Evolutionary conservation across 139 green algal genomes (phyloP).

Genomic region (Chlamydomonas sphaeroides): DNA sequence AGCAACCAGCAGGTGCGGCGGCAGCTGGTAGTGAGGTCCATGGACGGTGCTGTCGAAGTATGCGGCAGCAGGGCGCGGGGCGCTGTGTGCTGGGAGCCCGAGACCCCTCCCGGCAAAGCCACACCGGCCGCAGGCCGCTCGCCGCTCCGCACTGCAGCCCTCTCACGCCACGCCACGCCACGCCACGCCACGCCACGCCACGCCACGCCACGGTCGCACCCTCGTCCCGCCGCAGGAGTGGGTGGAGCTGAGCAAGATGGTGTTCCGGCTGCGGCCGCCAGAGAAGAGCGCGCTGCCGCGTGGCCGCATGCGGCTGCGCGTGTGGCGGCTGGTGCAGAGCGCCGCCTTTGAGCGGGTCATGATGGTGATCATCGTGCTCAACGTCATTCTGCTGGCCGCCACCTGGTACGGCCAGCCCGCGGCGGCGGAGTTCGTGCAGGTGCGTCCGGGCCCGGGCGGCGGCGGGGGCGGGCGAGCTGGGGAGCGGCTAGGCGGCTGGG

Average conservation of each 20-base stretch:
- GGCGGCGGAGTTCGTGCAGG: not conserved
- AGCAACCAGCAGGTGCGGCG: constrained; percentile 69
- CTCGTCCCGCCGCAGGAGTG: constrained; percentile 29
- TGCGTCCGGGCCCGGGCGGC: not conserved
- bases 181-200: no score
- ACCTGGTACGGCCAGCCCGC: constrained; percentile 55
- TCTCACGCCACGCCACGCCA: no score
- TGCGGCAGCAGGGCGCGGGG: no score
- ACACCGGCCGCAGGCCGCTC: no score
- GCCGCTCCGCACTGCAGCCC: no score
- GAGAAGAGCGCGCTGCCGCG: constrained; percentile 59
- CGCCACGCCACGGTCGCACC: no score
- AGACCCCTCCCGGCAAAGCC: no score
- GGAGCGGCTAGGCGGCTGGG: no score
- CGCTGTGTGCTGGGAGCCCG: no score
- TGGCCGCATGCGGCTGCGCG: not conserved
- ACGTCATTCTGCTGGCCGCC: constrained; percentile 65
- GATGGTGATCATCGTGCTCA: constrained; percentile 61
- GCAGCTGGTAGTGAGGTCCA: no score
- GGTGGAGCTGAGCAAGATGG: constrained; percentile 30
- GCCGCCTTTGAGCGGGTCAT: constrained; percentile 65
- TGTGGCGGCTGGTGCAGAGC: constrained; percentile 47
- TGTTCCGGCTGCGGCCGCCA: constrained; percentile 63
- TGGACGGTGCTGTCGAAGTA: no score
- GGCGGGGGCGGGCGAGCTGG: no score